Percentiles rank a stretch among this genome's conserved stretches.
These are phyloP conservation scores for Coniferiporia sulphurascens DNA, from an alignment of 1,284 basidiomycete species.

Conservation along the genomic window DNA sequence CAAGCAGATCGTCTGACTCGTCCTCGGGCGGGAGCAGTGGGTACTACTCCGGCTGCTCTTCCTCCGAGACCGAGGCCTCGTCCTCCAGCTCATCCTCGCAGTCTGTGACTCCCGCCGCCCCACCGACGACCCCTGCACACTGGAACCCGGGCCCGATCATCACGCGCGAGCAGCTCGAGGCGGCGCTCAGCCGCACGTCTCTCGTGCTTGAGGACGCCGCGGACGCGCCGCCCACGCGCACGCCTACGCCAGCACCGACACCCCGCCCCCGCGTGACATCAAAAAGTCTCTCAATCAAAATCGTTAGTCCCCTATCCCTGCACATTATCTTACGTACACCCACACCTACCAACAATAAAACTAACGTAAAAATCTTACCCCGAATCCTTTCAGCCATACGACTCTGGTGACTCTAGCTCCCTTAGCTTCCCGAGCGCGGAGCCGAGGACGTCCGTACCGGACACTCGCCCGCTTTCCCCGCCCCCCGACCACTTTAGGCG, in stretches of 20 bases:
- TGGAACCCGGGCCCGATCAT: constrained; percentile 6
- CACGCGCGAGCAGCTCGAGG: constrained; percentile 7
- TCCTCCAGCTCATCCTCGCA: neutral
- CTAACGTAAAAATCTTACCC: neutral
- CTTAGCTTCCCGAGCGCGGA: neutral
- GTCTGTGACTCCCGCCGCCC: neutral
- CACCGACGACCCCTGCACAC: neutral
- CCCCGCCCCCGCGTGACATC: too few relatives aligned
- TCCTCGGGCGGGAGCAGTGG: neutral
- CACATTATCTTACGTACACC: too few relatives aligned
- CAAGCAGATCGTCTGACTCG: neutral
- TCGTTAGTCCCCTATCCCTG: neutral
- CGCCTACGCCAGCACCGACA: neutral
- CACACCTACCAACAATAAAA: too few relatives aligned
- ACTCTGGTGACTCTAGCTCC: neutral
- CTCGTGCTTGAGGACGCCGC: neutral
- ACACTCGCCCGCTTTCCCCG: constrained; percentile 10
- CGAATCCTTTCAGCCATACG: neutral
- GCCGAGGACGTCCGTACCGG: neutral
- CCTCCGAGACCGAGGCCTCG: neutral
- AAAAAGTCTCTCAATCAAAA: neutral
- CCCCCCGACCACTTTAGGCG: constrained; percentile 11
- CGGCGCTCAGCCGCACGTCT: constrained; percentile 1
- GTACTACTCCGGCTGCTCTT: neutral
- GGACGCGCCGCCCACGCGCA: neutral